These are phyloP conservation scores for Saturnispora galanensis DNA, from an alignment of 805 yeast species.

Conservation along the genomic window DNA sequence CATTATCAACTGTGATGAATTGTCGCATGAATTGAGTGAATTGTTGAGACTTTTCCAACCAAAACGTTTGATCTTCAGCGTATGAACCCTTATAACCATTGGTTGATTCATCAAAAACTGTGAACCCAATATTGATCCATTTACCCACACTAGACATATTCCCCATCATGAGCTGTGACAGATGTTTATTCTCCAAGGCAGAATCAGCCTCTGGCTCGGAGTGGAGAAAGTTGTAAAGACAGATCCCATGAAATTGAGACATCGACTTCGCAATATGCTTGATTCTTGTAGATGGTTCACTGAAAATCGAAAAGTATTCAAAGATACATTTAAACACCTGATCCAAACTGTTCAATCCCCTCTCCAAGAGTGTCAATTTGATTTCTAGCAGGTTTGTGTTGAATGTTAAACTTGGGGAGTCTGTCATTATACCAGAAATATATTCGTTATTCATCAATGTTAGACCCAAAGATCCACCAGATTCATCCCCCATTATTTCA, in stretches of 20 bases:
- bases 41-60: conserved; percentile 32
- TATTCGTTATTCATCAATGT: conserved; percentile 28
- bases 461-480: conserved; percentile 38
- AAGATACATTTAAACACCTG: conserved; percentile 29
- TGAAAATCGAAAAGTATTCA: conserved; percentile 21
- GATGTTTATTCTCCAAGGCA: conserved; percentile 38
- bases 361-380: conserved; percentile 38
- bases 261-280: conserved; percentile 31
- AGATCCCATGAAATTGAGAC: conserved; percentile 39
- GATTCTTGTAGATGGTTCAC: conserved; percentile 2
- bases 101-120: conserved; percentile 22
- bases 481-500: conserved; percentile 55
- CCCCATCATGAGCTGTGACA: conserved; percentile 32
- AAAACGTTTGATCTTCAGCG: conserved; percentile 31
- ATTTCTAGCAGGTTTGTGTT: conserved; percentile 29
- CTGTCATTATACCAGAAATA: conserved; percentile 32
- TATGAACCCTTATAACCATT: conserved; percentile 21
- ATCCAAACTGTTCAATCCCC: conserved; percentile 33
- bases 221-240: conserved; percentile 36
- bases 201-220: conserved; percentile 29
- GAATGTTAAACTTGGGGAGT: conserved; percentile 19
- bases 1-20: conserved; percentile 24
- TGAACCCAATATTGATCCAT: conserved; percentile 36
- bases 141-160: conserved; percentile 24
- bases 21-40: conserved; percentile 25